Evolutionary conservation across 2,329 filamentous ascomycete species (phyloP).

Genomic region (Aspergillus fijiensis): DNA sequence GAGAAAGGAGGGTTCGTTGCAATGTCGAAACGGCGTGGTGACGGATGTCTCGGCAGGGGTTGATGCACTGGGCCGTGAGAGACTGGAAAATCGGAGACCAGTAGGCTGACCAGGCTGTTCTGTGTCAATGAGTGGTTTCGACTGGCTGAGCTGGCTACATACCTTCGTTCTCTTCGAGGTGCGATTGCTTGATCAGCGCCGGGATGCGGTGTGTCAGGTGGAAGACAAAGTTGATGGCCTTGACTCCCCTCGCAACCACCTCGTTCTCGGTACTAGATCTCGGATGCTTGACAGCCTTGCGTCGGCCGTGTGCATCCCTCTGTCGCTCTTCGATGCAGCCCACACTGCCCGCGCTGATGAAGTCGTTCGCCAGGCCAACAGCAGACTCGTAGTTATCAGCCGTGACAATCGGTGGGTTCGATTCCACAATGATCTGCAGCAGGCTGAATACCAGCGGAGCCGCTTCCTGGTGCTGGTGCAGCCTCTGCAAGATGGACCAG

Average conservation of each 20-base stretch:
- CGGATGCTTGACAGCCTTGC: conserved; percentile 54
- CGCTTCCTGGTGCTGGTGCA: conserved; percentile 68
- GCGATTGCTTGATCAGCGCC: conserved; percentile 84
- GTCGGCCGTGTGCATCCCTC: conserved; percentile 55
- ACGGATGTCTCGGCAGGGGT: conserved; percentile 88
- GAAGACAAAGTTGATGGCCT: conserved; percentile 78
- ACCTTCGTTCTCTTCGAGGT: conserved; percentile 84
- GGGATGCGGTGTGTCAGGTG: conserved; percentile 79
- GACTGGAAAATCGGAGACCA: conserved; percentile 94
- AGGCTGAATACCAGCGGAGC: conserved; percentile 81
- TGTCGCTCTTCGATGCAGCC: conserved; percentile 69
- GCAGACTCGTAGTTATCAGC: conserved; percentile 94
- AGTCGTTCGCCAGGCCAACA: conserved; percentile 80
- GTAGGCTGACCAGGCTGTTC: conserved; percentile 87
- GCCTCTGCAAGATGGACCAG: conserved; percentile 81
- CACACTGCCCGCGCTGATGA: conserved; percentile 77
- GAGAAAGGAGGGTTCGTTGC: conserved; percentile 80
- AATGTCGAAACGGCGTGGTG: conserved; percentile 83
- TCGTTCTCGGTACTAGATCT: conserved; percentile 64
- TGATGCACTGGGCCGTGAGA: conserved; percentile 85
- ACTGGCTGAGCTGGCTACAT: conserved; percentile 24
- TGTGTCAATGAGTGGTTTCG: not conserved
- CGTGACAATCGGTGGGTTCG: conserved; percentile 76
- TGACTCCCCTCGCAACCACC: conserved; percentile 72
- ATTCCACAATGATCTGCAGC: conserved; percentile 72